A percentile compares a stretch with the other conserved stretches of the same genome.
Conservation (phyloP, 1,284 basidiomycete genomes). For the Melampsora larici-populina region DNA sequence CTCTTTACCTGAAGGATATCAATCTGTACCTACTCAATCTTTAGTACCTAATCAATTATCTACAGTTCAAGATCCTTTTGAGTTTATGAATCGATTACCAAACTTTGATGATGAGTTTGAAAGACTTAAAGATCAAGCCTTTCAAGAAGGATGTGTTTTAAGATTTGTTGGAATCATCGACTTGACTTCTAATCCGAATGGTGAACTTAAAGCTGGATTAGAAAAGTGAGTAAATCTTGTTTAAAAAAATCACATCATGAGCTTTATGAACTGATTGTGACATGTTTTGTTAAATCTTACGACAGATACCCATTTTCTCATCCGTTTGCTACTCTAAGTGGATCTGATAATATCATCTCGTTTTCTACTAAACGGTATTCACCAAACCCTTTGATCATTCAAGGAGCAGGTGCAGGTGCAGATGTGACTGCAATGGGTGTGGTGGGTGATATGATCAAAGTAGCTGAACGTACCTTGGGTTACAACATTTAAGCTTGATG, state of each 20-base stretch:
- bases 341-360: constrained; percentile 96
- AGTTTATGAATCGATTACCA: constrained; percentile 75
- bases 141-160: constrained; percentile 73
- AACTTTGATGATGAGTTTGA: constrained; percentile 81
- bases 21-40: constrained; percentile 75
- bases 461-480: constrained; percentile 54
- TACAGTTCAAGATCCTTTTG: constrained; percentile 63
- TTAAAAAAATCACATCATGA: background rate
- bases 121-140: constrained; percentile 71
- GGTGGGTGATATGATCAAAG: constrained; percentile 64
- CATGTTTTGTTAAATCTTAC: background rate
- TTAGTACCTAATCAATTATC: constrained; percentile 76
- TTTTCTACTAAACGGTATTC: constrained; percentile 81
- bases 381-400: constrained; percentile 79
- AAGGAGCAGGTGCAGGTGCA: constrained; percentile 92
- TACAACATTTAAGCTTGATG: background rate
- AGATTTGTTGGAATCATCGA: constrained; percentile 95
- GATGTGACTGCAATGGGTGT: constrained; percentile 99
- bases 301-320: constrained; percentile 78
- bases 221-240: constrained; percentile 63
- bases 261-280: background rate
- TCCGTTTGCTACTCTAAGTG: constrained; percentile 90
- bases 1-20: constrained; percentile 66
- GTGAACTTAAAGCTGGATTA: constrained; percentile 77
- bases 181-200: constrained; percentile 59